Conservation (phyloP, 352 stramenopile genomes). For the Phytopythium kandeliae region DNA sequence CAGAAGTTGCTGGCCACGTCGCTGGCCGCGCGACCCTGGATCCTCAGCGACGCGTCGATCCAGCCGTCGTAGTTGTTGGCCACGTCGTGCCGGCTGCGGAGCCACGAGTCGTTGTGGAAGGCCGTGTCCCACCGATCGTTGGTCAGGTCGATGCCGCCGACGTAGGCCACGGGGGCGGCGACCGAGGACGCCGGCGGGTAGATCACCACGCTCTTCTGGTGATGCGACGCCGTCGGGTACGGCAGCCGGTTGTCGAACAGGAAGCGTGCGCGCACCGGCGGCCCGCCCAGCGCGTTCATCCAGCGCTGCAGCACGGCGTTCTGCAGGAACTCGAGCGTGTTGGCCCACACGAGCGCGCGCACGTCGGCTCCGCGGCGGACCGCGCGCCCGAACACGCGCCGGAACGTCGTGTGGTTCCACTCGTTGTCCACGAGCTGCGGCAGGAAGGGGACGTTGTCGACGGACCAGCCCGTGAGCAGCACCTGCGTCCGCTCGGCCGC, state of each 20-base stretch:
- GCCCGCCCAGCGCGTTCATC: conserved; percentile 26
- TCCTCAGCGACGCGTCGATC: conserved; percentile 39
- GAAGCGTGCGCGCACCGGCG: conserved; percentile 9
- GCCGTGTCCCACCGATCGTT: conserved; percentile 59
- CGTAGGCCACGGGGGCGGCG: conserved; percentile 27
- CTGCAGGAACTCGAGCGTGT: conserved; percentile 30
- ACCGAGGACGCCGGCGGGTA: not conserved
- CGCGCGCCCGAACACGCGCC: conserved; percentile 23
- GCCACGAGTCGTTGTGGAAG: conserved; percentile 30
- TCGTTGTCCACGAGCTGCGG: conserved; percentile 17
- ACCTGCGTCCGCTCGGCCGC: conserved; percentile 15
- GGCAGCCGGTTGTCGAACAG: conserved; percentile 51
- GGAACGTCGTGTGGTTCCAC: conserved; percentile 27
- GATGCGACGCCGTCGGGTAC: conserved; percentile 22
- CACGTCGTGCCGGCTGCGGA: conserved; percentile 22
- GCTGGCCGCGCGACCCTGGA: conserved; percentile 36
- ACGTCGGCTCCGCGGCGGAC: conserved; percentile 31
- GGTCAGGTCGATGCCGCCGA: conserved; percentile 46
- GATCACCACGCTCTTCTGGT: conserved; percentile 42
- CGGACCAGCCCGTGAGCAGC: conserved; percentile 38
- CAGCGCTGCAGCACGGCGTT: conserved; percentile 35
- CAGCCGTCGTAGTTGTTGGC: conserved; percentile 36
- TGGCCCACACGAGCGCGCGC: conserved; percentile 48
- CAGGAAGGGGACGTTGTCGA: conserved; percentile 33
- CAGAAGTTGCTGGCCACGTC: conserved; percentile 57